Base-by-base conservation (phyloP, 306 rosid species). In the Inga leiocalycina region DNA sequence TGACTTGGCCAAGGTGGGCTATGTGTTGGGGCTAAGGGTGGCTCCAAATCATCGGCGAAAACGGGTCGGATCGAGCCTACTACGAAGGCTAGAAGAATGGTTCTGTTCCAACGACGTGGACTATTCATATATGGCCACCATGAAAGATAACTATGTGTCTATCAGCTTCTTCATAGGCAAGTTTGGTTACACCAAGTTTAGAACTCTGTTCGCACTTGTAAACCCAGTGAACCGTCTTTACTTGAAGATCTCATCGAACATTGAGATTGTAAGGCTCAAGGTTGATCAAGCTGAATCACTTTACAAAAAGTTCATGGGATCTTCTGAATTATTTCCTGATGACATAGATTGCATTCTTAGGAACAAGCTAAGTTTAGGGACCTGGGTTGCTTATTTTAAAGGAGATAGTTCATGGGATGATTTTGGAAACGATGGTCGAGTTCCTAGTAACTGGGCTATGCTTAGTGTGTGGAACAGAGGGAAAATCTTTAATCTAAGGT, bases 401-500 rank as follows among this genome's bases (percentile, higher is more conserved):
- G 91, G 89, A 20, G 90, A 85, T 35, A 48, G 75, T 56, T 56
- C 71, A 27, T 76, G 79, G 86, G 46, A 61, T 43, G 88, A 85
- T 62, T 85, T 88, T 76, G 91, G 88, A 72, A 68, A 82, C 16
- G 27, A 67, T n/a, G 87, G 85, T 43, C 80, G 76, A 67, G 35
- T 84, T 9, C 97, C 93, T 3, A 68, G 70, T 4, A 90, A 86
- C 76, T 96, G 98, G 98, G 99, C 98, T 15, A 86, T 95, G 88
- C 84, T 92, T 35, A 96, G 99, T 75, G 94, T 96, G 10, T 96
- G 98, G 99, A 93, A 96, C 48, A 91, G 97, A 65, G 94, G 97
- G 27, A 87, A 92, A 9, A 44, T 93, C 3, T 93, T 93, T 81
- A 92, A 89, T 83, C 68, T 93, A n/a, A 89, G 93, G 87, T 70